phyloP scores from a whole-genome alignment of 305 asterid species.

The Petunia hybrid region DNA sequence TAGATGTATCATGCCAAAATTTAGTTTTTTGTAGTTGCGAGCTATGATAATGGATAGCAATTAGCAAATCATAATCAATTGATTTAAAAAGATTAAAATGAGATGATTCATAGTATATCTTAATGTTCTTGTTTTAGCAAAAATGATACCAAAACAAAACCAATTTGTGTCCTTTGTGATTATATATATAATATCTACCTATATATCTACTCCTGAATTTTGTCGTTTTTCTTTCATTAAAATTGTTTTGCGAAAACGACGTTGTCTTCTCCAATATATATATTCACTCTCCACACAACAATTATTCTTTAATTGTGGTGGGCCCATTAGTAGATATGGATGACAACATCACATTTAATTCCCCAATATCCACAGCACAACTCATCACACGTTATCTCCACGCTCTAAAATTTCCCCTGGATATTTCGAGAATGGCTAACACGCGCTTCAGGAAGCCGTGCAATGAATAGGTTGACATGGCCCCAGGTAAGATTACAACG shows the following conservation, averaged over 20 bases:
- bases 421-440: neutral
- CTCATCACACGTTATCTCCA: neutral
- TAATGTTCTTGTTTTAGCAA: too few relatives aligned
- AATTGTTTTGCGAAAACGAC: neutral
- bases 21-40: too few relatives aligned
- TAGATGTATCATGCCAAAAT: too few relatives aligned
- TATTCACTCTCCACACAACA: neutral
- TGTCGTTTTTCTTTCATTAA: neutral
- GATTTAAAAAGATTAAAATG: too few relatives aligned
- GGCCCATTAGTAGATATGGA: slow-evolving; percentile 27
- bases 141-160: neutral
- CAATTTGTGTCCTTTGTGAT: neutral
- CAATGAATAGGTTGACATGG: neutral
- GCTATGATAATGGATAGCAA: too few relatives aligned
- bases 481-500: slow-evolving; percentile 32
- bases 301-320: slow-evolving; percentile 19
- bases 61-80: too few relatives aligned
- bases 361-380: neutral
- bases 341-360: slow-evolving; percentile 30
- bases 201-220: neutral
- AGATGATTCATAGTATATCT: too few relatives aligned
- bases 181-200: neutral
- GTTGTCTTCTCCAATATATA: neutral
- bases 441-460: neutral
- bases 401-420: neutral